Base-by-base conservation (phyloP, 2,329 filamentous ascomycete genomes). In the Colletotrichum endophyticum region DNA sequence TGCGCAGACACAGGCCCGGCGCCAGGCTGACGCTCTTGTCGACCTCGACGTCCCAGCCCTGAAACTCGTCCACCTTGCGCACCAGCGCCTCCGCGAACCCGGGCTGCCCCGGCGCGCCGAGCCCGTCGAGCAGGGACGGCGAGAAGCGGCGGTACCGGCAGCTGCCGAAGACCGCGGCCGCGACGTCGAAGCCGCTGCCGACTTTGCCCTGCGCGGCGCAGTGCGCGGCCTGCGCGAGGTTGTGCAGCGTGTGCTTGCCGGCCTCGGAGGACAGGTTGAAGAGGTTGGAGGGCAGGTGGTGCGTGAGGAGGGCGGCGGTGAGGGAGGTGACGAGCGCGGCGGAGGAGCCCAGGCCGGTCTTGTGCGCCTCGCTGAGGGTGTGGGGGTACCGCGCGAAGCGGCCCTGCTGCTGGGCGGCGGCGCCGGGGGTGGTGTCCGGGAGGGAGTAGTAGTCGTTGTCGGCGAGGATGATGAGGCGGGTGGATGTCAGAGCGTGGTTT, bases 171-270 rank as follows among this genome's bases (percentile, higher is more conserved):
- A 98, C 95, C 22, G 97, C 97, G 30, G 95, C 94, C 0, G 96
- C 97, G 69, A 99, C 94, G 83, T 99, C 97, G 84, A 99, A 99
- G 25, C 97, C 97, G 1, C 95, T 97, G 66, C 97, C 97, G 22
- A 99, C 93, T 85, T 99, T 99, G 28, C 97, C 97, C 87, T 99
- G 97, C 0, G 97, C 97, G 2, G 96, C 95, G 83, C 96, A 98
- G 87, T 99, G 97, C 6, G 95, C 94, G 2, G 95, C 95, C 87
- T 99, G 97, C 0, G 96, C 94, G 67, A 99, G 92, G 85, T 99
- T 99, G 87, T 99, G 97, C 70, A 98, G 90, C 66, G 90, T 91
- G 32, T 88, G 87, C 79, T 89, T 89, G 67, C 92, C 91, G 1
- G 85, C 79, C 1, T 89, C 86, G 63, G 89, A 88, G 64, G 85